These are phyloP conservation scores for Penicillium paneum DNA, from an alignment of 2,329 filamentous ascomycete genomes.

Conservation along the genomic window DNA sequence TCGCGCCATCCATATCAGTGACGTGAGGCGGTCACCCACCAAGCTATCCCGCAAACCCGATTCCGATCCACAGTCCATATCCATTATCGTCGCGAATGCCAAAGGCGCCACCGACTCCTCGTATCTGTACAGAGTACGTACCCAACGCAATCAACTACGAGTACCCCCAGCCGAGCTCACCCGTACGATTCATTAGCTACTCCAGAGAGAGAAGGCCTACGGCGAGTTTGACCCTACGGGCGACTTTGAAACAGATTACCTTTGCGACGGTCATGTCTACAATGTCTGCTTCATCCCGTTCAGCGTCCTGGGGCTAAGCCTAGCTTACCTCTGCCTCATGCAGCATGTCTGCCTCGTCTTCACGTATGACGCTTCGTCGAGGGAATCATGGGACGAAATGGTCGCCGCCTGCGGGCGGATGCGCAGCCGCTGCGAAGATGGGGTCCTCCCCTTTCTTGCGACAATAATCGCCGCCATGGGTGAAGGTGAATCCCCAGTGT, in stretches of 20 bases:
- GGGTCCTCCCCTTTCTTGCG: conserved; percentile 2
- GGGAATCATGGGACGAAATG: conserved; percentile 2
- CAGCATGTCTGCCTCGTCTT: conserved; percentile 3
- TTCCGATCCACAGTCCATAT: background rate
- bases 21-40: conserved; percentile 4
- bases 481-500: conserved; percentile 2
- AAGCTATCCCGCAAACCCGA: background rate
- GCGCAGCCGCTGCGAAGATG: conserved; percentile 2
- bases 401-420: background rate
- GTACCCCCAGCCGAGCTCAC: background rate
- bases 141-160: background rate
- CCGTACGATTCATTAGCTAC: conserved; percentile 1
- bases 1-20: conserved; percentile 10
- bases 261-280: background rate
- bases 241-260: background rate
- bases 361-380: conserved; percentile 1
- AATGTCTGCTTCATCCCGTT: background rate
- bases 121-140: background rate
- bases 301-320: background rate
- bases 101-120: background rate
- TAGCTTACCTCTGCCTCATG: conserved; percentile 1
- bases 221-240: background rate
- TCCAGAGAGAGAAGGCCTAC: conserved; percentile 2
- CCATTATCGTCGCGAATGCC: background rate
- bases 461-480: conserved; percentile 2